Evolutionary conservation across 768 basidiomycete species (phyloP), one percentile per base, ranked within the genome.

Genomic region (button mushroom (Agaricus bisporus)): DNA sequence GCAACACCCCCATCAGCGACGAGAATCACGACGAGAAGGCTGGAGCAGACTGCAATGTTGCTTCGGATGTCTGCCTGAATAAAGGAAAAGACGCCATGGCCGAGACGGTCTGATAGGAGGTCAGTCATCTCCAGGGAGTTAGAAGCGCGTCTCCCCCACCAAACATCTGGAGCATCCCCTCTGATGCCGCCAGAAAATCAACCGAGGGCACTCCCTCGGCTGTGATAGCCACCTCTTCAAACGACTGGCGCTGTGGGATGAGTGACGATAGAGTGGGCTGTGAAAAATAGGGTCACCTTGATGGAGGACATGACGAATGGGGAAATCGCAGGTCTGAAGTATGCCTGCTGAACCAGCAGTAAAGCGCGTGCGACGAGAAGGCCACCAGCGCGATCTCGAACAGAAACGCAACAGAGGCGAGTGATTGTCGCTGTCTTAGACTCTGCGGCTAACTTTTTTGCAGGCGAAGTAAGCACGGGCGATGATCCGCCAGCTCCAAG

Each of bases 101-200:
- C 86, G 32, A 88, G 68, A 18, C 88, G 72, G 68, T 88, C 87
- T 86, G 59, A 41, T 58, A 57, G 54, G 20, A 29, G 22, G 51
- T 29, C 37, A 47, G 39, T 48, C 55, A 58, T 56, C 51, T 54
- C 54, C 56, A 15, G 48, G 29, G 11, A 1, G 29, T 1, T 1
- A 11, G 10, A 54, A 22, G 22, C 1, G 22, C n/a, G n/a, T n/a
- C n/a, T n/a, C 4, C 22, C 79, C 54, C 57, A 85, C 87, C 85
- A 63, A 88, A 88, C 72, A 89, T 72, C 50, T 78, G 72, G 14
- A 86, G 74, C 25, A 98, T 77, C 15, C 91, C 94, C 68, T 95
- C 91, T 17, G 91, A 83, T 0, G 95, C 95, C 63, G 91, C 86
- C 43, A 93, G 74, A 73, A 98, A 98, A 11, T 77, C 67, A 17